Evolutionary conservation across 352 stramenopile genomes (phyloP), one percentile per base, ranked within the genome.

Genomic region (Phytopythium montanum): DNA sequence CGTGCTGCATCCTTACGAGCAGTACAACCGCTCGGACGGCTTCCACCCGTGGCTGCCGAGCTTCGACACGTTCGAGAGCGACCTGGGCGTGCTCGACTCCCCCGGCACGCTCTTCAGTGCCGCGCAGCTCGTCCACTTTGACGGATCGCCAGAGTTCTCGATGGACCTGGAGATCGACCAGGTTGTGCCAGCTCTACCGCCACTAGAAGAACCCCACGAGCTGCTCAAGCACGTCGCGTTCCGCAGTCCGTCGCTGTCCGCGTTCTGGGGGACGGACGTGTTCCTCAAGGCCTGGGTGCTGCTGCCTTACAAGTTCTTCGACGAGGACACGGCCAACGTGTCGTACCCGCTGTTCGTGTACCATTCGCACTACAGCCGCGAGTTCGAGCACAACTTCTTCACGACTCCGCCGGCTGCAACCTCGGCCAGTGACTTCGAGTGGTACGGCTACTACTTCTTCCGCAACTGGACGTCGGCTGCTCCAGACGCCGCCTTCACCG

Each of bases 291-390:
- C 81, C 16, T 91, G 81, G 81, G 66, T 91, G 25, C 50, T 91
- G 62, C 69, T 91, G 44, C 81, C 81, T 16, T 69, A 87, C 62
- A 74, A 74, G 26, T 91, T 91, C 59, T 87, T 76, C n/a, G 76
- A 87, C 28, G 49, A 68, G 0, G 62, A 59, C 4, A 79, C 73
- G 26, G 64, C 67, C 10, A 57, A 90, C 44, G 66, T 90, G 42
- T 68, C 78, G 67, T 90, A 90, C 70, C 81, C 81, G 36, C 34
- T 90, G 49, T 88, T 87, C 52, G 67, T 90, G 31, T 90, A 90
- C 78, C 81, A 90, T 57, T 83, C 81, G 42, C 81, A 90, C 68
- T 90, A 87, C 75, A 82, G 64, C 42, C 70, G 70, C 50, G 62
- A 75, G 42, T 88, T 91, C 44, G 78, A 87, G 44, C 83, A 87